Evolutionary conservation across 225 moss, liverwort and hornwort genomes (phyloP).

Genomic region (Climacium dendroides): DNA sequence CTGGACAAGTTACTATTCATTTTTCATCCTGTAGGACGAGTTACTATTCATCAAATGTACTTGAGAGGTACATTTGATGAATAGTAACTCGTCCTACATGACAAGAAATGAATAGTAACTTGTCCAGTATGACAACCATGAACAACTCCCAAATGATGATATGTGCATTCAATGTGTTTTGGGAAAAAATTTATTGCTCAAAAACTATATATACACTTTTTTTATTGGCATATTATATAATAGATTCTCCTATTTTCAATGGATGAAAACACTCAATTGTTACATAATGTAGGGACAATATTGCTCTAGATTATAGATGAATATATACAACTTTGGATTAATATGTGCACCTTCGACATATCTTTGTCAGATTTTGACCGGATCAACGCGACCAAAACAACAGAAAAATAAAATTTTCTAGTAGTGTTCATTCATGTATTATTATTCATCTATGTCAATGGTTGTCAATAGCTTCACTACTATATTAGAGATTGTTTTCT

Average conservation of each 20-base stretch:
- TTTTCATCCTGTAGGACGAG: too few relatives aligned
- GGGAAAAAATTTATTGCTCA: rapidly evolving
- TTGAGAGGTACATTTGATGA: too few relatives aligned
- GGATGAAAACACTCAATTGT: not conserved
- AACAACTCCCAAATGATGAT: not conserved
- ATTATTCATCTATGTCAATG: not conserved
- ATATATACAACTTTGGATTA: not conserved
- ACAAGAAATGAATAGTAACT: too few relatives aligned
- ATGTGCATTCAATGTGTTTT: not conserved
- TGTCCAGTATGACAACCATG: too few relatives aligned
- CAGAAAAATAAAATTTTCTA: too few relatives aligned
- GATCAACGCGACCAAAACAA: too few relatives aligned
- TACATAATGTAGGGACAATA: not conserved
- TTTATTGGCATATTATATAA: not conserved
- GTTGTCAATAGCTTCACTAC: not conserved
- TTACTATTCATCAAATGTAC: too few relatives aligned
- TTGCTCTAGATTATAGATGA: not conserved
- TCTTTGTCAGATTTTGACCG: too few relatives aligned
- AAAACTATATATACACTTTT: not conserved
- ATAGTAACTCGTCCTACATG: too few relatives aligned
- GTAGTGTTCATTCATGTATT: not conserved
- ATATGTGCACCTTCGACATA: too few relatives aligned
- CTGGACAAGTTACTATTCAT: too few relatives aligned
- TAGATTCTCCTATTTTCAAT: not conserved
- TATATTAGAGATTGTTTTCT: rapidly evolving